Evolutionary conservation across 2,329 filamentous ascomycete genomes (phyloP).

Genomic region (Elsinoe necatrix): DNA sequence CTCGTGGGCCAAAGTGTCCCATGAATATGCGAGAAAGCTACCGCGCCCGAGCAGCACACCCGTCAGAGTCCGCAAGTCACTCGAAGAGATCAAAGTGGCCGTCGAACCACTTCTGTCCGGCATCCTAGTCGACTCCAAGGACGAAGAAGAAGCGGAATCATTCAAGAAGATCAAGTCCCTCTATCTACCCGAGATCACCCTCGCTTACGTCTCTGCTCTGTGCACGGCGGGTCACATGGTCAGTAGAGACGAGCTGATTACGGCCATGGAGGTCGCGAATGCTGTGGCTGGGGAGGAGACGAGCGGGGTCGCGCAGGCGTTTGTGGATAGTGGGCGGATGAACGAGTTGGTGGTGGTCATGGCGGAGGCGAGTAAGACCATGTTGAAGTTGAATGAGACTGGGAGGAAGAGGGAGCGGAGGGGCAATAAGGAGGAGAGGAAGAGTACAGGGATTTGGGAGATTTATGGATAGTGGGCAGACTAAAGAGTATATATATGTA

Average conservation of each 20-base stretch:
- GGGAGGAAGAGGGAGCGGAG: slow-evolving; percentile 35
- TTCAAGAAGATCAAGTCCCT: slow-evolving; percentile 59
- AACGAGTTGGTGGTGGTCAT: slow-evolving; percentile 48
- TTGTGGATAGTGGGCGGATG: slow-evolving; percentile 36
- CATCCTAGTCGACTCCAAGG: slow-evolving; percentile 24
- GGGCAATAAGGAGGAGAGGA: slow-evolving; percentile 29
- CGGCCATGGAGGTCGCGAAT: slow-evolving; percentile 79
- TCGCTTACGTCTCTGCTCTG: slow-evolving; percentile 74
- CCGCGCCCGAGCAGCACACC: slow-evolving; percentile 22
- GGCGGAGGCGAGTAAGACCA: slow-evolving; percentile 66
- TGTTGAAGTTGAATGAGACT: slow-evolving; percentile 44
- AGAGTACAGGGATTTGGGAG: slow-evolving; percentile 35
- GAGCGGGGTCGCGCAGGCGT: slow-evolving; percentile 29
- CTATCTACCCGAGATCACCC: slow-evolving; percentile 77
- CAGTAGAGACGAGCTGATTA: slow-evolving; percentile 66
- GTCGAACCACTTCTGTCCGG: slow-evolving; percentile 32
- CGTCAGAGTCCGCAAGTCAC: slow-evolving; percentile 29
- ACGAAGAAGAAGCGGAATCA: slow-evolving; percentile 50
- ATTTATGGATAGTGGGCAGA: slow-evolving; percentile 18
- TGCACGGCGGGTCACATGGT: slow-evolving; percentile 69
- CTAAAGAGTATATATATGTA: not conserved
- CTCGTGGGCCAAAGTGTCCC: slow-evolving; percentile 34
- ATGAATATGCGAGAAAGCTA: slow-evolving; percentile 27
- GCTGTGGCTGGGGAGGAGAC: slow-evolving; percentile 50
- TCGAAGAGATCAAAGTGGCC: slow-evolving; percentile 32